A percentile compares a stretch with the other conserved stretches of the same genome.
phyloP scores from a whole-genome alignment of 306 rosid species.

The Crotalaria pallida region DNA sequence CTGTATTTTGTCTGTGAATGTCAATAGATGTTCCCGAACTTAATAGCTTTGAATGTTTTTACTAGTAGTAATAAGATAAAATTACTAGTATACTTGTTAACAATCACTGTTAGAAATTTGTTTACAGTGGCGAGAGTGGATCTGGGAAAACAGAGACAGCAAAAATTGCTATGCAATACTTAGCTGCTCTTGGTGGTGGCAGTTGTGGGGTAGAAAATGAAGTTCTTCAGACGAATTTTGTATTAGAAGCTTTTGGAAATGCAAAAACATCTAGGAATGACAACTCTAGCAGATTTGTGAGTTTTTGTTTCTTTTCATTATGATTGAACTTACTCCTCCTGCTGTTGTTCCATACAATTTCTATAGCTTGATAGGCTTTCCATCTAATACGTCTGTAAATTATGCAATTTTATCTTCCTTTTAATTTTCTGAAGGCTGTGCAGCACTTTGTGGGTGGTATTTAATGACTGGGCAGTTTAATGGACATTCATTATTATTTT shows the following conservation, averaged over 20 bases:
- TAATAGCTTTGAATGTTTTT: neutral
- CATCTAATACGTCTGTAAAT: neutral
- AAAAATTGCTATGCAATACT: constrained; percentile 81
- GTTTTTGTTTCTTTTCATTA: constrained; percentile 39
- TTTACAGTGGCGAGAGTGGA: constrained; percentile 94
- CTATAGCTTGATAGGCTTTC: neutral
- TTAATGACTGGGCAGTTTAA: constrained; percentile 13
- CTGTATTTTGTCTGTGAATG: constrained; percentile 5
- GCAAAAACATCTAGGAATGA: constrained; percentile 82
- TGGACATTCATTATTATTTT: constrained; percentile 23
- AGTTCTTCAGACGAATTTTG: constrained; percentile 61
- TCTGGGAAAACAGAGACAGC: constrained; percentile 95
- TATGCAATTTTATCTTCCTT: neutral
- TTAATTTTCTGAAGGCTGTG: constrained; percentile 6
- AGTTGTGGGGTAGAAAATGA: constrained; percentile 57
- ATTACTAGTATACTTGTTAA: neutral
- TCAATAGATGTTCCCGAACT: constrained; percentile 3
- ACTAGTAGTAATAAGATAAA: neutral
- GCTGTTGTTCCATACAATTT: constrained; percentile 11
- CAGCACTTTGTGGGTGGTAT: constrained; percentile 13
- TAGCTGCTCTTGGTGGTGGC: constrained; percentile 74
- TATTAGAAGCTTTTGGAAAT: constrained; percentile 93
- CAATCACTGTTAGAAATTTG: constrained; percentile 10
- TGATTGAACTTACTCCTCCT: neutral
- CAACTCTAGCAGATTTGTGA: constrained; percentile 94